Evolutionary conservation across 768 basidiomycete species (phyloP), one percentile per base, ranked within the genome.

Genomic region (Mrakia blollopis): DNA sequence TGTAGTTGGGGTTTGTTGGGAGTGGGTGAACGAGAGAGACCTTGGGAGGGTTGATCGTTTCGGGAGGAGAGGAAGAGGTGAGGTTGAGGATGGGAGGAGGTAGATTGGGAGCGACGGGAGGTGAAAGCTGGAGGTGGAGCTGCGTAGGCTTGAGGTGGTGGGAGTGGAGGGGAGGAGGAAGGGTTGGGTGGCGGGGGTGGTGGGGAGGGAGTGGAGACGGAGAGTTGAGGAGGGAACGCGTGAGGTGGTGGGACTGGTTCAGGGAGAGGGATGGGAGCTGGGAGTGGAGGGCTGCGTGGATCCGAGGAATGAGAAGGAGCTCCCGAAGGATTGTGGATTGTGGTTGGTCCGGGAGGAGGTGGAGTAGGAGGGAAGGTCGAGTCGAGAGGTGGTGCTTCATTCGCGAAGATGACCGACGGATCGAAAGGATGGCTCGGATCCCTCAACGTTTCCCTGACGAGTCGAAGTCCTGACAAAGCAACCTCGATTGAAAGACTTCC

Each of bases 361-460:
- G 63, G 30, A 21, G 63, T 30, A 14, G 65, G 35, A 41, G 10
- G 63, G 32, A n/a, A 25, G 4, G 39, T 21, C 25, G 65, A 14
- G 35, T 30, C 21, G 13, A 4, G 21, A 9, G 63, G 0, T 39
- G 35, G 3, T 21, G 44, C 39, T 1, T 39, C 37, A 18, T 39
- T 39, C 7, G 21, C 11, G 35, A 68, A 39, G 35, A 39, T 39
- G 35, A 39, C 65, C 21, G 21, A 39, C 35, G 54, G n/a, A 60
- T 76, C 69, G 54, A 76, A 76, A 14, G 57, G 23, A 9, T 44
- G 75, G 4, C 68, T 57, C 0, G 75, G 75, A 25, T 76, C 69
- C 41, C 68, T 35, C 21, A 76, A 54, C 28, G 65, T 39, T 35
- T 76, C 69, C 54, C 65, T 52, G 30, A 76, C 57, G 3, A 70